A percentile compares a stretch with the other conserved stretches of the same genome.
Conservation (phyloP, 169 alveolate genomes). For the Eimeria sp. region DNA sequence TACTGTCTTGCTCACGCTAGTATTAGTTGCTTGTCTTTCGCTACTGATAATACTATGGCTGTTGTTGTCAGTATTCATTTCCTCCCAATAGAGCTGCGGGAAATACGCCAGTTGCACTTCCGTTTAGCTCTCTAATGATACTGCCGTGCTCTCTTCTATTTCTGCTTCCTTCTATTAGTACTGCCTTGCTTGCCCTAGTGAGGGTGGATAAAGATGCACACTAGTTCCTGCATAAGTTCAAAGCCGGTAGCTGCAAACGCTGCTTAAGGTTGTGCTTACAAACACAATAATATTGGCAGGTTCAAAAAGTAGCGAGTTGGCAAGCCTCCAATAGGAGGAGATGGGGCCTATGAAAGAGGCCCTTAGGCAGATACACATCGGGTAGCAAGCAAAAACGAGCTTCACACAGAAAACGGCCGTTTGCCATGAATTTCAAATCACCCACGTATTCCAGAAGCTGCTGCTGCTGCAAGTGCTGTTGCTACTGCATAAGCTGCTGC, state of each 20-base stretch:
- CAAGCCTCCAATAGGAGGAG: background rate
- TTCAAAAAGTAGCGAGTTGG: background rate
- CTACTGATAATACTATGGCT: too few relatives aligned
- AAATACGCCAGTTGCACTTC: too few relatives aligned
- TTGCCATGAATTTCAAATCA: constrained; percentile 3
- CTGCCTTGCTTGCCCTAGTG: background rate
- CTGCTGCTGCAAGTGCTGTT: background rate
- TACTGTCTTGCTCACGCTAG: background rate
- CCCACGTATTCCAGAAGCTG: background rate
- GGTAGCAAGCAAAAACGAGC: background rate
- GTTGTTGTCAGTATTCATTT: too few relatives aligned
- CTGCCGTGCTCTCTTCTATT: background rate
- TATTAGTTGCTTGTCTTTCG: too few relatives aligned
- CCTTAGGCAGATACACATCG: background rate
- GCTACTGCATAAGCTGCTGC: background rate
- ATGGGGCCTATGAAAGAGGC: background rate
- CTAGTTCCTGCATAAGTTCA: background rate
- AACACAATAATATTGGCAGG: background rate
- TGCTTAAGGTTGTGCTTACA: background rate
- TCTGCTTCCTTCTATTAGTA: background rate
- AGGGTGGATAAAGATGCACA: background rate
- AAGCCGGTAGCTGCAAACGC: background rate
- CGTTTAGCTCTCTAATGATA: background rate
- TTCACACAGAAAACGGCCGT: background rate
- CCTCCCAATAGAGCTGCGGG: too few relatives aligned